Conservation (phyloP, 768 basidiomycete genomes). For the Coprinopsis marcescibilis region DNA sequence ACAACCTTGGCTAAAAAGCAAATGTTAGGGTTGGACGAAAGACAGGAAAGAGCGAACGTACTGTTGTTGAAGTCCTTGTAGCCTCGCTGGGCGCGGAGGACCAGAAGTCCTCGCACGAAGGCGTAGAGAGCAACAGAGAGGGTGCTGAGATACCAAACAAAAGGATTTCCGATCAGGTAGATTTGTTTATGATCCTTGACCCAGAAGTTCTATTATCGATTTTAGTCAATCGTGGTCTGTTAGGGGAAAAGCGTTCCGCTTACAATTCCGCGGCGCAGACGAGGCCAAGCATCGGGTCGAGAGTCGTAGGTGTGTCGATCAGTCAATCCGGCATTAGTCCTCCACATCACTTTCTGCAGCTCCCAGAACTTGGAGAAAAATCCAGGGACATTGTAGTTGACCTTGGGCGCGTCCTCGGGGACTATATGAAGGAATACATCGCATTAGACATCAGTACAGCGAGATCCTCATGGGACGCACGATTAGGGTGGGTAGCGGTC, state of each 20-base stretch:
- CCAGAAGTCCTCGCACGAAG: conserved; percentile 65
- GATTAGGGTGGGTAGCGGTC: conserved; percentile 66
- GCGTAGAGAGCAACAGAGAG: conserved; percentile 64
- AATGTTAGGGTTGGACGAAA: not conserved
- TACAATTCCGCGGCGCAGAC: conserved; percentile 86
- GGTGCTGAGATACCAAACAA: conserved; percentile 88
- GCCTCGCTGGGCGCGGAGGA: conserved; percentile 87
- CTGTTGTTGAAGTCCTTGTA: conserved; percentile 90
- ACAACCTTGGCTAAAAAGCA: conserved; percentile 65
- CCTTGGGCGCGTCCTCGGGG: conserved; percentile 60
- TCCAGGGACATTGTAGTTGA: conserved; percentile 87
- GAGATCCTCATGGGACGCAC: conserved; percentile 39
- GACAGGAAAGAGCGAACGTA: conserved; percentile 34
- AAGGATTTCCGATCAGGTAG: conserved; percentile 91
- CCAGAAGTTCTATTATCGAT: conserved; percentile 81
- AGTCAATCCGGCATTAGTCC: conserved; percentile 91
- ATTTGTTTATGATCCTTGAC: conserved; percentile 94
- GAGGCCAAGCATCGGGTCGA: conserved; percentile 89
- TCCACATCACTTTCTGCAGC: conserved; percentile 94
- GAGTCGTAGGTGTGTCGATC: conserved; percentile 95
- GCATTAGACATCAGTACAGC: not conserved
- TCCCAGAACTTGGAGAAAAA: conserved; percentile 91
- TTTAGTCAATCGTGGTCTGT: conserved; percentile 3
- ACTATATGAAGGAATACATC: conserved; percentile 39
- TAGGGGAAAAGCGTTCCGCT: conserved; percentile 25